Evolutionary conservation across 1,284 basidiomycete genomes (phyloP), one percentile per base, ranked within the genome.

Genomic region (Puccinia hordei): DNA sequence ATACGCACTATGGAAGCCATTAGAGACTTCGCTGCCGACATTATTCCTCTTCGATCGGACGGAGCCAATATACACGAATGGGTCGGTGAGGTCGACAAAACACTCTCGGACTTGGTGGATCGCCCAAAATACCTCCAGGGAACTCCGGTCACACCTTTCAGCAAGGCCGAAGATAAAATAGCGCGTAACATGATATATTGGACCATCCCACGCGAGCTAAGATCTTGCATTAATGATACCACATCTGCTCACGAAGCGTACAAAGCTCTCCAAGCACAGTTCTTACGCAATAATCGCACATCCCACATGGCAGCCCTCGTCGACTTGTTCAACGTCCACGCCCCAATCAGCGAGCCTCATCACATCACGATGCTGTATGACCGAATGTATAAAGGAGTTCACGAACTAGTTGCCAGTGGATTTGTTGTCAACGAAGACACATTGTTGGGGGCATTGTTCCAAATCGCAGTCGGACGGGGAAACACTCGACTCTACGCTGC

Each of bases 1-100:
- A 73, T 73, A 27, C 71, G 53, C 2, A 73, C 71, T 10, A 73
- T 73, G 22, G 71, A 73, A 55, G 53, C 71, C n/a, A 57, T 73
- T 22, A 15, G 71, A 30, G 71, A 73, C 5, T 73, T 73, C 33
- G 71, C 71, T 19, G 10, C 49, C 35, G 71, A 73, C n/a, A 73
- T 73, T 15, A 73, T 51, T n/a, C 71, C 71, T 38, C 53, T 73
- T 38, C 49, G 53, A 17, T 10, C 53, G 19, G 71, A 73, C 19
- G 71, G 71, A 24, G n/a, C 44, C 51, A 73, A 73, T 19, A 19
- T 73, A 12, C 33, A 73, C 51, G 71, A 55, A 15, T 73, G 71
- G 71, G 17, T 73, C 17, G 33, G n/a, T 51, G 71, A 73, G 35
- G 38, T 73, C 33, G 71, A 73, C 2, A 53, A 73, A 46, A 57